These are phyloP conservation scores for Elsinoe ampelina DNA, from an alignment of 2,329 filamentous ascomycete genomes.

Conservation along the genomic window DNA sequence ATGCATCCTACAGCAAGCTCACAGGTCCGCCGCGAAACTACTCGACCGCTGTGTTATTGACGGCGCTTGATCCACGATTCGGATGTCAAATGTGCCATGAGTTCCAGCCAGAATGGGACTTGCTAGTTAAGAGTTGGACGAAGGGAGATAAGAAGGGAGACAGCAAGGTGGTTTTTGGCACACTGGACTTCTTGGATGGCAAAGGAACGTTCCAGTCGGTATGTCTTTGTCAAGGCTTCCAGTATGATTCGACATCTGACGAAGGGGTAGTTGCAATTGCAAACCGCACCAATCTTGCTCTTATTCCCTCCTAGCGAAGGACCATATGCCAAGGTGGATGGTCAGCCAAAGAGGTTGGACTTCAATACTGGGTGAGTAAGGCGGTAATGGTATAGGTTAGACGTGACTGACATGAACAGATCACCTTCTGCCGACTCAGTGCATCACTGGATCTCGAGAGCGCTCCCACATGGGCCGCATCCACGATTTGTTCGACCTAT, in stretches of 20 bases:
- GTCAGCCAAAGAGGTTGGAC: slow-evolving; percentile 69
- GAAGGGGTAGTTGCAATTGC: slow-evolving; percentile 63
- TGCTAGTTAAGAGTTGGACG: slow-evolving; percentile 76
- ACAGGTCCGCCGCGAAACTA: slow-evolving; percentile 76
- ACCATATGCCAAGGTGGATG: slow-evolving; percentile 61
- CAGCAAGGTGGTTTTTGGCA: slow-evolving; percentile 67
- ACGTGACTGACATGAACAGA: slow-evolving; percentile 28
- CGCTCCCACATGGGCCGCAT: slow-evolving; percentile 67
- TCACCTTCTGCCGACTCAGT: slow-evolving; percentile 69
- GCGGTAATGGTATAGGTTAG: slow-evolving; percentile 22
- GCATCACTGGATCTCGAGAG: slow-evolving; percentile 67
- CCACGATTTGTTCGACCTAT: slow-evolving; percentile 73
- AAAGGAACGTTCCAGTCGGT: slow-evolving; percentile 81
- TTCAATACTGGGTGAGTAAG: slow-evolving; percentile 62
- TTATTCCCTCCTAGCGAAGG: slow-evolving; percentile 80
- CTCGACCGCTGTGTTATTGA: slow-evolving; percentile 70
- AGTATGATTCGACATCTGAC: slow-evolving; percentile 18
- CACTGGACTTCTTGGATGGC: slow-evolving; percentile 80
- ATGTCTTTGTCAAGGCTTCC: slow-evolving; percentile 23
- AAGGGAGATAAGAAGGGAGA: slow-evolving; percentile 70
- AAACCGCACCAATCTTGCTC: slow-evolving; percentile 86
- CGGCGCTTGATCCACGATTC: slow-evolving; percentile 73
- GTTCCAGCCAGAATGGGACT: slow-evolving; percentile 89
- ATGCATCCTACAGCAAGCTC: slow-evolving; percentile 64
- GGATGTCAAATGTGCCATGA: slow-evolving; percentile 80